Percentiles rank a stretch among this genome's conserved stretches.
Conservation (phyloP, 2,329 filamentous ascomycete species). For the Cytospora chrysosperma region DNA sequence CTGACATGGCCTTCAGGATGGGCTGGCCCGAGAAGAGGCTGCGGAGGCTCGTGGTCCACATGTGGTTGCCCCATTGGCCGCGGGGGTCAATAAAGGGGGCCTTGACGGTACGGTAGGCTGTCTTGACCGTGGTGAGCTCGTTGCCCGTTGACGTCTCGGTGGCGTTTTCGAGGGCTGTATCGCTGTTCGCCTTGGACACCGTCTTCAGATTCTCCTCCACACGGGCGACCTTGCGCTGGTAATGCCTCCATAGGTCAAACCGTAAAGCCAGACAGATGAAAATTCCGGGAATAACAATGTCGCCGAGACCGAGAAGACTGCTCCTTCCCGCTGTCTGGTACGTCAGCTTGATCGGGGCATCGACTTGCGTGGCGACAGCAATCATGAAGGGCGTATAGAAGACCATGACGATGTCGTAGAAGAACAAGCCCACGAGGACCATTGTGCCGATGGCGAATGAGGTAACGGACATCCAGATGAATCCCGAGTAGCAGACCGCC, state of each 20-base stretch:
- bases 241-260: conserved; percentile 88
- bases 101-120: conserved; percentile 50
- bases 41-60: conserved; percentile 62
- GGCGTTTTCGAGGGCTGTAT: neutral
- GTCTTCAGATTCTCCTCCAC: conserved; percentile 39
- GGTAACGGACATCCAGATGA: conserved; percentile 84
- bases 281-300: conserved; percentile 89
- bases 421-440: conserved; percentile 77
- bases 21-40: conserved; percentile 27
- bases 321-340: conserved; percentile 62
- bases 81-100: conserved; percentile 57
- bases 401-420: conserved; percentile 93
- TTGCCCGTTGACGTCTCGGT: conserved; percentile 36
- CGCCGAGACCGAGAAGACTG: conserved; percentile 89
- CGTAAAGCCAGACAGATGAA: conserved; percentile 83
- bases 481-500: conserved; percentile 78
- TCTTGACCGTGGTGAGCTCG: conserved; percentile 36
- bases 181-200: conserved; percentile 24
- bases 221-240: conserved; percentile 63
- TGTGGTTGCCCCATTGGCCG: conserved; percentile 77
- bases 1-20: conserved; percentile 38
- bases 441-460: conserved; percentile 80
- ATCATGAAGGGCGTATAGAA: conserved; percentile 88
- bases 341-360: conserved; percentile 89
- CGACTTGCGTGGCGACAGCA: conserved; percentile 81